Percentiles rank a stretch among this genome's conserved stretches.
Conservation (phyloP, 371 early-diverging fungal species). For the Apophysomyces elegans region DNA sequence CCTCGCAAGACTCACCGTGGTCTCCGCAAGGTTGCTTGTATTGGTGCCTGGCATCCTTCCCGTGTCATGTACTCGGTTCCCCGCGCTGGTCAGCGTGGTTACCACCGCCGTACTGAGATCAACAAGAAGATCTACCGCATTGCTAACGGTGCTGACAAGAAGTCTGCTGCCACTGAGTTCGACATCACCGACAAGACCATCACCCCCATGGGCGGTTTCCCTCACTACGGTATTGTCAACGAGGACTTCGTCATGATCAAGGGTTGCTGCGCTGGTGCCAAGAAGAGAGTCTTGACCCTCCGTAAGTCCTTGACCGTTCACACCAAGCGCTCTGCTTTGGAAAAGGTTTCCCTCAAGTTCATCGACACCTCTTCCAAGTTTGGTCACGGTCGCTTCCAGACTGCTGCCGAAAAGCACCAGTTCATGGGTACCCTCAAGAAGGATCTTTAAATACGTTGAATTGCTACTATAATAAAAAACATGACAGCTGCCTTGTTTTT, state of each 20-base stretch:
- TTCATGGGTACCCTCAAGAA: conserved; percentile 97
- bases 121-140: conserved; percentile 99
- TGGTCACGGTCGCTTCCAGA: conserved; percentile 99
- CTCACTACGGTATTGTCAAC: conserved; percentile 98
- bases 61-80: conserved; percentile 99
- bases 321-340: conserved; percentile 94
- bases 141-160: conserved; percentile 88
- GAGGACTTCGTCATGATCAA: conserved; percentile 99
- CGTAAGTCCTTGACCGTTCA: conserved; percentile 97
- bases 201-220: conserved; percentile 99
- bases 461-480: conserved; percentile 2
- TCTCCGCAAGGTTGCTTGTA: conserved; percentile 99
- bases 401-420: conserved; percentile 96
- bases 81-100: conserved; percentile 99
- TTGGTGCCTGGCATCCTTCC: conserved; percentile 99
- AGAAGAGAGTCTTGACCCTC: conserved; percentile 98
- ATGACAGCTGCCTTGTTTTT: conserved; percentile 8
- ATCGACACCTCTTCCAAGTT: conserved; percentile 99
- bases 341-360: conserved; percentile 97
- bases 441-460: conserved; percentile 54
- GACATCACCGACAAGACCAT: conserved; percentile 98
- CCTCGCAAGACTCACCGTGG: conserved; percentile 99
- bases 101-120: conserved; percentile 99
- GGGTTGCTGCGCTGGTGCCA: conserved; percentile 98
- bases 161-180: conserved; percentile 94